These are phyloP conservation scores for Epichloe baconii DNA, from an alignment of 2,329 filamentous ascomycete genomes.

Conservation along the genomic window DNA sequence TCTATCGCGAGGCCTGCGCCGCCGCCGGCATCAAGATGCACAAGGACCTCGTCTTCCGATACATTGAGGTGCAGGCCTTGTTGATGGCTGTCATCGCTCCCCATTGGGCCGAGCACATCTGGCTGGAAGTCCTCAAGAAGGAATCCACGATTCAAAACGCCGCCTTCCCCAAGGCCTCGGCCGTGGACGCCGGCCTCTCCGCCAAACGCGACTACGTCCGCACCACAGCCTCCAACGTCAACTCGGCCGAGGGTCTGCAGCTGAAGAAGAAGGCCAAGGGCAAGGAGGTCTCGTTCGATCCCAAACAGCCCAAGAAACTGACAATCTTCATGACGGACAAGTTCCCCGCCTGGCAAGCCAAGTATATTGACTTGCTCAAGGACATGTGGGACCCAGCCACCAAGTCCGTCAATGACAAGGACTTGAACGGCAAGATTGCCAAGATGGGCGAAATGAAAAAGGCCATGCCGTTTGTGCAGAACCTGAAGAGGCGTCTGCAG, in stretches of 20 bases:
- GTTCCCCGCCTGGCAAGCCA: constrained; percentile 84
- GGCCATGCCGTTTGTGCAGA: constrained; percentile 93
- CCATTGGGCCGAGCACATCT: constrained; percentile 91
- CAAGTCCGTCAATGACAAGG: constrained; percentile 64
- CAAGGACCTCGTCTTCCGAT: constrained; percentile 62
- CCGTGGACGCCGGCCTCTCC: constrained; percentile 52
- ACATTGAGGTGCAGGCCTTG: constrained; percentile 76
- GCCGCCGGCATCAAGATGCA: constrained; percentile 78
- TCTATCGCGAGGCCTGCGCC: constrained; percentile 73
- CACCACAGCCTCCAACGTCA: constrained; percentile 60
- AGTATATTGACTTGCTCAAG: constrained; percentile 70
- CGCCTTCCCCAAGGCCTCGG: constrained; percentile 41
- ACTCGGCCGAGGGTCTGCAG: constrained; percentile 66
- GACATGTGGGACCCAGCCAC: constrained; percentile 51
- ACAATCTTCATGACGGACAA: constrained; percentile 69
- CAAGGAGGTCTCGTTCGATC: constrained; percentile 74
- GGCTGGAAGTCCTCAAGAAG: constrained; percentile 80
- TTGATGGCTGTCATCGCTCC: constrained; percentile 75
- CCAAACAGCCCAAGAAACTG: constrained; percentile 82
- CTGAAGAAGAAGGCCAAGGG: constrained; percentile 88
- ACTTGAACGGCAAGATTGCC: constrained; percentile 60
- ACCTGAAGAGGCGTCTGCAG: constrained; percentile 69
- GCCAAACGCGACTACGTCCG: constrained; percentile 77
- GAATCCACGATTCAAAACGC: constrained; percentile 65
- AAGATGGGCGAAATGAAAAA: constrained; percentile 91